These are phyloP conservation scores for Fragaria vesca DNA, from an alignment of 306 rosid genomes.

Conservation along the genomic window DNA sequence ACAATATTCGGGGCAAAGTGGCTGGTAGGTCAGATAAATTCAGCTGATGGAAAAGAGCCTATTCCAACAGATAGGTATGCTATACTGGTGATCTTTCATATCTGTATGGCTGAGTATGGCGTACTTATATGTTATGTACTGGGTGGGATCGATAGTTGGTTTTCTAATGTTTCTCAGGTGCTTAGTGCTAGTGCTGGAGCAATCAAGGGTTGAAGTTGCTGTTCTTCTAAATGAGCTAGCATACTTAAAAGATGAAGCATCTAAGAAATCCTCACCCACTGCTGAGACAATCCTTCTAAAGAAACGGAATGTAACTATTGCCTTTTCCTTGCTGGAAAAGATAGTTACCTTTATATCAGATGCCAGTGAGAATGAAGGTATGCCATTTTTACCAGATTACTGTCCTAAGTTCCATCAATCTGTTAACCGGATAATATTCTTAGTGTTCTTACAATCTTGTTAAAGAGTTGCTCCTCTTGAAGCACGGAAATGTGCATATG, in stretches of 20 bases:
- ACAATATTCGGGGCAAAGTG: conserved; percentile 63
- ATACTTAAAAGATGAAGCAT: conserved; percentile 78
- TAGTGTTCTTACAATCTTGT: neutral
- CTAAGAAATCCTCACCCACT: conserved; percentile 54
- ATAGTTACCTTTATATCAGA: conserved; percentile 72
- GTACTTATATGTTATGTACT: neutral
- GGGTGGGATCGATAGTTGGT: conserved; percentile 15
- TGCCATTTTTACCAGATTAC: conserved; percentile 1
- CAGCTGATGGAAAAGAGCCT: conserved; percentile 45
- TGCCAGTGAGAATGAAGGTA: conserved; percentile 66
- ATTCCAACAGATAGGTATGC: conserved; percentile 68
- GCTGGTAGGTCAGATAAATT: conserved; percentile 56
- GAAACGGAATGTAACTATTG: conserved; percentile 67
- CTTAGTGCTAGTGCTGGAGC: conserved; percentile 86
- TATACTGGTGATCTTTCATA: neutral
- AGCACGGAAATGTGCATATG: neutral
- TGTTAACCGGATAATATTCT: neutral
- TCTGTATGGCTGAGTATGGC: conserved; percentile 3
- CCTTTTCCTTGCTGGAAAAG: conserved; percentile 82
- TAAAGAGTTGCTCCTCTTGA: neutral
- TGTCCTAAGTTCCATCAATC: neutral
- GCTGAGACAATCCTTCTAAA: conserved; percentile 53
- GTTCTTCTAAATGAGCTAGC: conserved; percentile 90
- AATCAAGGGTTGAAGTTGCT: conserved; percentile 92
- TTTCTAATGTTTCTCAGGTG: conserved; percentile 54